Conservation (phyloP, 139 green algal genomes). For the Ulvella scutata region DNA sequence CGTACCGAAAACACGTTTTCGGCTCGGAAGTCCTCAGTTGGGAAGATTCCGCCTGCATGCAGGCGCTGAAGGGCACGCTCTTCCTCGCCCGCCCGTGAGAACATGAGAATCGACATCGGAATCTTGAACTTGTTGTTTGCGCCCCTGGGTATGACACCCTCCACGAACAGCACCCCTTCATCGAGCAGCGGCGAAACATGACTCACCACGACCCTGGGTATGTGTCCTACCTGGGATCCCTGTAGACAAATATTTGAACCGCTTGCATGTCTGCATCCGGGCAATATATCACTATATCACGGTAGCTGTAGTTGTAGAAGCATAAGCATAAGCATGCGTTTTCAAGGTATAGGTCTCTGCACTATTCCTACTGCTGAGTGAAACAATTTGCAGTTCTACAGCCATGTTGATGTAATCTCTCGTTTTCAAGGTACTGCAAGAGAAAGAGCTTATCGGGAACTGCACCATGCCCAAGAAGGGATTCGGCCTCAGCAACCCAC, state of each 20-base stretch:
- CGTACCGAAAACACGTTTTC: neutral
- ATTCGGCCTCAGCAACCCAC: too few species aligned
- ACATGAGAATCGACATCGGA: neutral
- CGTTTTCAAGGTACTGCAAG: too few species aligned
- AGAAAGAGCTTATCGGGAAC: too few species aligned
- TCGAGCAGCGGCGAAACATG: neutral
- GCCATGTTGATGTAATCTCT: too few species aligned
- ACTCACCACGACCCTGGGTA: neutral
- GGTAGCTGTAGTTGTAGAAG: neutral
- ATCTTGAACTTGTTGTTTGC: neutral
- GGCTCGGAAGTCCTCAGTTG: neutral
- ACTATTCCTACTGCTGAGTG: too few species aligned
- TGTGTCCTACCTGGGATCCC: neutral
- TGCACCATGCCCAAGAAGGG: too few species aligned
- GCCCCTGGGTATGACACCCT: neutral
- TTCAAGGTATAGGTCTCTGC: neutral
- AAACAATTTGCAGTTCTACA: too few species aligned
- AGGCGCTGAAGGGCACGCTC: neutral
- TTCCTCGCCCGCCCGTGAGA: neutral
- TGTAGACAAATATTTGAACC: neutral
- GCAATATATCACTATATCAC: neutral
- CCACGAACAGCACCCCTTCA: neutral
- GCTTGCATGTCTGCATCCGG: neutral
- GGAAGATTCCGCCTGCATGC: neutral
- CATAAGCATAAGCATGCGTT: neutral